Percentiles rank a stretch among this genome's conserved stretches.
Evolutionary conservation across 768 basidiomycete species (phyloP).

Genomic region (Serendipita sp.): DNA sequence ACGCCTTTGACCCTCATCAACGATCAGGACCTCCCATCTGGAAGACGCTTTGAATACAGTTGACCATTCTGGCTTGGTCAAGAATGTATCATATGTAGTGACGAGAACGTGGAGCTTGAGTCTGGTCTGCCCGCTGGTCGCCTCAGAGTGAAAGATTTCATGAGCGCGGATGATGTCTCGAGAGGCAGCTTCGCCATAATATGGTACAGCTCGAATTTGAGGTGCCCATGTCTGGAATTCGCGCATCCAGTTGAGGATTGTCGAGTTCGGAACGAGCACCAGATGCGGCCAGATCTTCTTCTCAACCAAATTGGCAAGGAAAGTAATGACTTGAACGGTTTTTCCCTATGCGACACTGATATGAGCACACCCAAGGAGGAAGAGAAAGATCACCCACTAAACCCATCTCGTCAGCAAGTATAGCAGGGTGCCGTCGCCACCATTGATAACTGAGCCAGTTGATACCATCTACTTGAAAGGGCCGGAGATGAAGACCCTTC

Average conservation of each 20-base stretch:
- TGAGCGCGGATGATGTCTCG: constrained; percentile 68
- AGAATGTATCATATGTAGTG: constrained; percentile 83
- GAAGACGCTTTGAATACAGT: constrained; percentile 65
- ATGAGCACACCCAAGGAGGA: neutral
- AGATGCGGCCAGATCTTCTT: constrained; percentile 59
- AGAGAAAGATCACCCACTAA: constrained; percentile 35
- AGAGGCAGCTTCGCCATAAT: constrained; percentile 64
- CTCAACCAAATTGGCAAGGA: constrained; percentile 50
- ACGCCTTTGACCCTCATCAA: constrained; percentile 90
- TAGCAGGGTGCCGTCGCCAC: constrained; percentile 73
- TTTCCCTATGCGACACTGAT: constrained; percentile 40
- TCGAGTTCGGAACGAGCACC: constrained; percentile 92
- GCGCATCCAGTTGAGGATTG: constrained; percentile 87
- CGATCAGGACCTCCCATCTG: constrained; percentile 85
- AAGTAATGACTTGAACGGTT: constrained; percentile 82
- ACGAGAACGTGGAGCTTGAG: constrained; percentile 79
- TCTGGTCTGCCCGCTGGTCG: constrained; percentile 27
- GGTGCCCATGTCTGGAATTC: constrained; percentile 75
- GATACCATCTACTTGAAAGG: constrained; percentile 41
- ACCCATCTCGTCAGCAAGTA: constrained; percentile 97
- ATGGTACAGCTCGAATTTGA: constrained; percentile 61
- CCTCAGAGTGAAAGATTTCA: constrained; percentile 51
- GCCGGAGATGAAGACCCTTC: neutral
- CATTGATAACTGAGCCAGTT: constrained; percentile 80
- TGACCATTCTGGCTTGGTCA: constrained; percentile 48